Evolutionary conservation across 441 rosid genomes (phyloP).

Genomic region (Populus trichocarpa): DNA sequence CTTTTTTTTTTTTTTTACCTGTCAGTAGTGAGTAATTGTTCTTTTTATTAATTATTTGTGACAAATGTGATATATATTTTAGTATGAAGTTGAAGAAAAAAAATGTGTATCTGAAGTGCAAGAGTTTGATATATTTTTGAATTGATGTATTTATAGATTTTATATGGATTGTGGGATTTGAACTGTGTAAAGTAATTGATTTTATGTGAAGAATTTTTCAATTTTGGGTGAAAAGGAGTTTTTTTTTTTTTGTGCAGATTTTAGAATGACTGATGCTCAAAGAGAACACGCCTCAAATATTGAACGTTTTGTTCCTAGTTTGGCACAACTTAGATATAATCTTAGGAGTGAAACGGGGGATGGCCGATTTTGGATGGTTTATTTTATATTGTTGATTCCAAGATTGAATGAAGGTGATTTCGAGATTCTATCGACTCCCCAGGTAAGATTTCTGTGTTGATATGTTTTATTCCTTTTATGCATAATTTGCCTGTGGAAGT

Average conservation of each 20-base stretch:
- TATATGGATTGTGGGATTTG: background rate
- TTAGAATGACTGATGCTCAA: slow-evolving; percentile 54
- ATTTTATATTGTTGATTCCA: slow-evolving; percentile 68
- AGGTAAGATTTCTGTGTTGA: slow-evolving; percentile 34
- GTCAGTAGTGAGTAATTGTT: background rate
- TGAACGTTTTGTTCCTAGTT: slow-evolving; percentile 50
- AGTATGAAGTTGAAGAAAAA: background rate
- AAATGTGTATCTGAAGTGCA: no score
- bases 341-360: slow-evolving; percentile 39
- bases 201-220: background rate
- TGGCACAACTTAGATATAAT: slow-evolving; percentile 45
- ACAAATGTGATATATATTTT: background rate
- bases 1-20: background rate
- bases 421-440: slow-evolving; percentile 54
- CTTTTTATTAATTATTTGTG: background rate
- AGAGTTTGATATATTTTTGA: background rate
- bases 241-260: slow-evolving; percentile 41
- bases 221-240: background rate
- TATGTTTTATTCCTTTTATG: background rate
- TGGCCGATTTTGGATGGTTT: slow-evolving; percentile 65
- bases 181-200: background rate
- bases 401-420: slow-evolving; percentile 52
- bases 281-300: slow-evolving; percentile 49
- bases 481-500: background rate
- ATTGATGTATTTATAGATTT: background rate